Conservation (phyloP, 495 filamentous ascomycete species). For the Pyrenula massariospora region DNA sequence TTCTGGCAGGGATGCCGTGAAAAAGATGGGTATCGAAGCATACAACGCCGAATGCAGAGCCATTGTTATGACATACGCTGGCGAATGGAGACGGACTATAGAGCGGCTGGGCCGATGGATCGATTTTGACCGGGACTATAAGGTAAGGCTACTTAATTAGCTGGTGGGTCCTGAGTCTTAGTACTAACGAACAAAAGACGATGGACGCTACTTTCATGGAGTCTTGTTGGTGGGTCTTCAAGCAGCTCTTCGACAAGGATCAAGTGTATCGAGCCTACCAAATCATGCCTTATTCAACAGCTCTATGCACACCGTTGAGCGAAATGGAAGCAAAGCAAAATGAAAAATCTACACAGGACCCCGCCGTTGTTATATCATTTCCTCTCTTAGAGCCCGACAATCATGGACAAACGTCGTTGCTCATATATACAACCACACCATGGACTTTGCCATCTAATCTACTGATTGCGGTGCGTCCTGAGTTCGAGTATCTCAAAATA, state of each 20-base stretch:
- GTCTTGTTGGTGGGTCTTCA: slow-evolving; percentile 94
- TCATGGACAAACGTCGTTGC: slow-evolving; percentile 60
- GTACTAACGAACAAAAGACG: slow-evolving; percentile 36
- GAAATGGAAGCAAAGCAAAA: slow-evolving; percentile 94
- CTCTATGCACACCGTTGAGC: slow-evolving; percentile 77
- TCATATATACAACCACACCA: slow-evolving; percentile 93
- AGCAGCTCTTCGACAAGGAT: slow-evolving; percentile 80
- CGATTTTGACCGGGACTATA: slow-evolving; percentile 97
- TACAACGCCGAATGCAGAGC: slow-evolving; percentile 90
- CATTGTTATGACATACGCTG: slow-evolving; percentile 88
- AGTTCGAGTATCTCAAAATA: slow-evolving; percentile 92
- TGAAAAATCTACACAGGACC: slow-evolving; percentile 87
- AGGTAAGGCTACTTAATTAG: slow-evolving; percentile 48
- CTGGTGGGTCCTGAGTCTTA: background rate
- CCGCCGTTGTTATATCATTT: slow-evolving; percentile 83
- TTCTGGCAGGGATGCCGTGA: slow-evolving; percentile 77
- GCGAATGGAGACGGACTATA: slow-evolving; percentile 84
- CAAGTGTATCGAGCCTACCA: slow-evolving; percentile 78
- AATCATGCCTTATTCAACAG: slow-evolving; percentile 93
- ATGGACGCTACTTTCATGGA: slow-evolving; percentile 97
- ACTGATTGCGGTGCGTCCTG: slow-evolving; percentile 70
- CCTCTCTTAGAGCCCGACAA: slow-evolving; percentile 50
- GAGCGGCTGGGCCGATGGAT: slow-evolving; percentile 92
- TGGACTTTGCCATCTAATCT: slow-evolving; percentile 89
- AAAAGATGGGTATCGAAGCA: slow-evolving; percentile 73